These are phyloP conservation scores for Bremia lactucae DNA, from an alignment of 352 stramenopile species.

Conservation along the genomic window DNA sequence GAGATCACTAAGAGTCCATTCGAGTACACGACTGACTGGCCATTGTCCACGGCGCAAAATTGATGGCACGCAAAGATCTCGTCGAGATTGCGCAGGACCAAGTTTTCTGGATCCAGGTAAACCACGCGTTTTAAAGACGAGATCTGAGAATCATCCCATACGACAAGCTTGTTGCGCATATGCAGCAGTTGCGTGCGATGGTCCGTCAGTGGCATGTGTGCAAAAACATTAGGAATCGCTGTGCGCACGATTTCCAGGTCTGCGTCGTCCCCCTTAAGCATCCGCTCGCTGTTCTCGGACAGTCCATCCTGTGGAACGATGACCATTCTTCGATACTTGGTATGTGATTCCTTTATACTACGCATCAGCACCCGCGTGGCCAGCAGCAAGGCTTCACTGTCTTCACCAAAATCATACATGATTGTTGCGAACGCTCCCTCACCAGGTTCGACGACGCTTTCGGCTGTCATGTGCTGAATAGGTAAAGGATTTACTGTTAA, in stretches of 20 bases:
- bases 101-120: conserved; percentile 72
- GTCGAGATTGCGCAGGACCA: conserved; percentile 69
- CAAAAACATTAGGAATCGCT: conserved; percentile 61
- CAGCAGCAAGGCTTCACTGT: conserved; percentile 51
- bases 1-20: conserved; percentile 77
- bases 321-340: conserved; percentile 57
- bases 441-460: conserved; percentile 18
- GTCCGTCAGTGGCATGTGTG: conserved; percentile 44
- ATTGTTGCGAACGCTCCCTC: conserved; percentile 58
- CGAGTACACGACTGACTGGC: conserved; percentile 70
- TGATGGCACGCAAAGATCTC: conserved; percentile 73
- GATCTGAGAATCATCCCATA: conserved; percentile 68
- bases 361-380: conserved; percentile 59
- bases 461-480: conserved; percentile 4
- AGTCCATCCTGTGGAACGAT: conserved; percentile 63
- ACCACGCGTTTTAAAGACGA: conserved; percentile 54
- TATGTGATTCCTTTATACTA: conserved; percentile 54
- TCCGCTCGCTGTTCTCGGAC: conserved; percentile 17
- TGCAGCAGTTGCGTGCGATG: conserved; percentile 61
- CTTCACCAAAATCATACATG: conserved; percentile 51
- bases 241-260: conserved; percentile 53
- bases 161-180: conserved; percentile 74
- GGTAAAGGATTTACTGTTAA: not conserved
- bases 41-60: conserved; percentile 77
- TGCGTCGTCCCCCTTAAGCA: conserved; percentile 45